Evolutionary conservation across 2,329 filamentous ascomycete genomes (phyloP), one percentile per base, ranked within the genome.

Genomic region (Talaromyces sp.): DNA sequence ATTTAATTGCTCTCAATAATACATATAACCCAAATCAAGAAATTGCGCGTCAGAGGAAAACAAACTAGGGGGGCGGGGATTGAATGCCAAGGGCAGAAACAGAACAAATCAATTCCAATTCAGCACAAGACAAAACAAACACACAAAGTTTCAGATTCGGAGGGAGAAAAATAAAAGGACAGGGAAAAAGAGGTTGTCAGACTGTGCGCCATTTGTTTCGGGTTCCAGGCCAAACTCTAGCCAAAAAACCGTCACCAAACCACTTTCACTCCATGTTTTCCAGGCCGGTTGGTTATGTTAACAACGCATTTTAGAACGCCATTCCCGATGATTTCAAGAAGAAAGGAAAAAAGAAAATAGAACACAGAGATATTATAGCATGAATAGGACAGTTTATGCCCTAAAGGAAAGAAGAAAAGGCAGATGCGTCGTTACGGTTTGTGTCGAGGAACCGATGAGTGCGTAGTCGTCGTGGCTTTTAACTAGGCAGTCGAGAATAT

Each of bases 1-100:
- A 47, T 33, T 49, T 47, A 51, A 51, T 47, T 27, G 25, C 19
- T 57, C 36, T 57, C 55, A 57, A 61, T 61, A 58, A 61, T 61
- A 61, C 59, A 61, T 61, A 47, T 53, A 30, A 49, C 53, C n/a
- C n/a, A 49, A 39, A 27, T 32, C 52, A 61, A 57, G 33, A 15
- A 51, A 27, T 51, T 27, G 44, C 44, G 44, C 19, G 44, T 57
- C 55, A 53, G 28, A 44, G 44, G 32, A 36, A 49, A 33, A 51
- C 9, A 33, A 49, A 39, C 36, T n/a, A 5, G 15, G 36, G 7
- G 15, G 36, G 17, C 15, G 17, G 36, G 7, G 17, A 39, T n/a
- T 36, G 36, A 39, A 39, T n/a, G 15, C 13, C 36, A 39, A 39
- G 36, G 15, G 36, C 36, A 39, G 36, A 39, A 39, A 39, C 17